Evolutionary conservation across 2,329 filamentous ascomycete genomes (phyloP).

Genomic region (Phoma herbarum): DNA sequence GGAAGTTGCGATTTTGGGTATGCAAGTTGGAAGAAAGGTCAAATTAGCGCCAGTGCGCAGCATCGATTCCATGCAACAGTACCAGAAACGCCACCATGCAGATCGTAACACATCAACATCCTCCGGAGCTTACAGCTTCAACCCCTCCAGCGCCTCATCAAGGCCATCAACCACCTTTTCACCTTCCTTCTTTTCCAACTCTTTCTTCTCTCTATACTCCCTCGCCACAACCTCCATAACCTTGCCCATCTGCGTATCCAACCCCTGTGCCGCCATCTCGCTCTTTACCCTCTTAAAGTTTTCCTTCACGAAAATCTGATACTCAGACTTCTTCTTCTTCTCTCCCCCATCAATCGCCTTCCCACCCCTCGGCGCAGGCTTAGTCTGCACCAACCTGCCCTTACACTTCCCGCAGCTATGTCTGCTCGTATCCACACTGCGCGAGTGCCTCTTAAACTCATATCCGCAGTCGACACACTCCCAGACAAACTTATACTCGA

Average conservation of each 20-base stretch:
- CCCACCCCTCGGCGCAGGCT: constrained; percentile 71
- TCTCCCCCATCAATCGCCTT: constrained; percentile 25
- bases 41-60: neutral
- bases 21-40: neutral
- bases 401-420: constrained; percentile 83
- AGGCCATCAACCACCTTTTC: constrained; percentile 20
- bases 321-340: constrained; percentile 56
- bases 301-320: constrained; percentile 70
- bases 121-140: constrained; percentile 23
- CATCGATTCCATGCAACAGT: neutral
- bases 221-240: constrained; percentile 74
- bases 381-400: constrained; percentile 73
- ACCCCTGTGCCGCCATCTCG: constrained; percentile 60
- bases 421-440: constrained; percentile 76
- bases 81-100: neutral
- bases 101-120: neutral
- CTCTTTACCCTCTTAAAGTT: constrained; percentile 66
- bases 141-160: constrained; percentile 35
- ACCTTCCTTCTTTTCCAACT: constrained; percentile 21
- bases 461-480: constrained; percentile 72
- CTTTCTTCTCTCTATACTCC: constrained; percentile 65
- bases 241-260: constrained; percentile 62
- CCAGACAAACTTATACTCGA: constrained; percentile 94
- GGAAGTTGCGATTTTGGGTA: neutral
- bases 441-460: constrained; percentile 84